phyloP scores from a whole-genome alignment of 1,284 basidiomycete species.

The Boletellus dicymbophilus region DNA sequence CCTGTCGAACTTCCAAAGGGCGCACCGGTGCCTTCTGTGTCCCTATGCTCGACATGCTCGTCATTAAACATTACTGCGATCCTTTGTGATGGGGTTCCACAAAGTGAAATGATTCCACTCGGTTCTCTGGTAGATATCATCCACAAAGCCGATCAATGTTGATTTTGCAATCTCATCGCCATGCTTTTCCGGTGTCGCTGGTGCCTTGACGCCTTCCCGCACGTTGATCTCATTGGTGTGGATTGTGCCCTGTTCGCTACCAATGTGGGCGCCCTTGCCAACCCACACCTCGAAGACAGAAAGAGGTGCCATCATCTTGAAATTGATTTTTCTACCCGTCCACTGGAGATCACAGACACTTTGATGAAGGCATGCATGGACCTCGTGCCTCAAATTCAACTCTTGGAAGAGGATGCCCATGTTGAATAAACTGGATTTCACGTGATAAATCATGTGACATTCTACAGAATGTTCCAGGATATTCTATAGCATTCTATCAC shows the following conservation, averaged over 20 bases:
- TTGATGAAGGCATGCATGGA: slow-evolving; percentile 2
- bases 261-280: neutral
- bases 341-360: slow-evolving; percentile 5
- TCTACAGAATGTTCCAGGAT: too few relatives aligned
- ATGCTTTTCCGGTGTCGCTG: slow-evolving; percentile 14
- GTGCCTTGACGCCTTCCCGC: slow-evolving; percentile 14
- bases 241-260: slow-evolving; percentile 7
- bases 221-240: slow-evolving; percentile 5
- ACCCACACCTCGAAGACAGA: slow-evolving; percentile 4
- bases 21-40: too few relatives aligned
- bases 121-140: slow-evolving; percentile 15
- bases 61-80: slow-evolving; percentile 14
- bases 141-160: slow-evolving; percentile 10
- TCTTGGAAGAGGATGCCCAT: slow-evolving; percentile 17
- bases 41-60: slow-evolving; percentile 15
- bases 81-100: slow-evolving; percentile 14
- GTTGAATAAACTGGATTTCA: too few relatives aligned
- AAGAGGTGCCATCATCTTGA: slow-evolving; percentile 17
- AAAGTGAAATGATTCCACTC: slow-evolving; percentile 1
- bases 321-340: slow-evolving; percentile 9
- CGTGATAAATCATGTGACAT: too few relatives aligned
- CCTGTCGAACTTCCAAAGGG: too few relatives aligned
- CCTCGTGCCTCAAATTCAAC: slow-evolving; percentile 17
- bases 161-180: slow-evolving; percentile 16
- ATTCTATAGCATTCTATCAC: too few relatives aligned